Percentiles rank a stretch among this genome's conserved stretches.
phyloP scores from a whole-genome alignment of 768 basidiomycete species.

The Phlebiopsis gigantea region DNA sequence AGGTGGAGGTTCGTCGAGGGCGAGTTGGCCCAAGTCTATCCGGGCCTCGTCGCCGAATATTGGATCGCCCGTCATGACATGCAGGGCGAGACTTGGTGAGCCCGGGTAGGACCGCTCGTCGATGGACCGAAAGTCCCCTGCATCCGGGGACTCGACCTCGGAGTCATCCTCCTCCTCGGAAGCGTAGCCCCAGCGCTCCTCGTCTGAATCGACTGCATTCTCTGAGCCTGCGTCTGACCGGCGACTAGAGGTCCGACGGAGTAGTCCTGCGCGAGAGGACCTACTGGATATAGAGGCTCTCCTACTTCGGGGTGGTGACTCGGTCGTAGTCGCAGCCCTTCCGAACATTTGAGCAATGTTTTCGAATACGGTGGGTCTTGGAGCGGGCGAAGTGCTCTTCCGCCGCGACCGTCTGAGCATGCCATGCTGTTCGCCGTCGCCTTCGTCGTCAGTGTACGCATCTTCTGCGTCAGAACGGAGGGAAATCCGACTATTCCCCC shows the following conservation, averaged over 20 bases:
- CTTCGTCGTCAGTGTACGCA: constrained; percentile 30
- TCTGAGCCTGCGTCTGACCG: constrained; percentile 57
- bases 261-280: constrained; percentile 41
- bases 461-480: constrained; percentile 16
- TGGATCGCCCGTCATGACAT: constrained; percentile 67
- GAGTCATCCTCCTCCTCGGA: constrained; percentile 73
- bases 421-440: constrained; percentile 22
- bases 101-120: constrained; percentile 69
- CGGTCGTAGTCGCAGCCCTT: constrained; percentile 30
- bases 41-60: constrained; percentile 81
- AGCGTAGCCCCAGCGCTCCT: constrained; percentile 91
- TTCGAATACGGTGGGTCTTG: constrained; percentile 45
- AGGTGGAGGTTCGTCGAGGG: constrained; percentile 63
- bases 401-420: constrained; percentile 9
- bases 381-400: constrained; percentile 22
- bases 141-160: constrained; percentile 43
- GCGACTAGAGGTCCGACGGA: constrained; percentile 44
- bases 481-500: constrained; percentile 13
- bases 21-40: constrained; percentile 74
- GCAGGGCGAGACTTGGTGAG: constrained; percentile 56
- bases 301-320: constrained; percentile 36
- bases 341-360: constrained; percentile 68
- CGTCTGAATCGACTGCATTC: constrained; percentile 48
- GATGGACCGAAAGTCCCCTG: constrained; percentile 25
- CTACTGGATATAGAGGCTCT: constrained; percentile 54